Base-by-base conservation (phyloP, 306 rosid species). In the Gastrolobium bilobum region DNA sequence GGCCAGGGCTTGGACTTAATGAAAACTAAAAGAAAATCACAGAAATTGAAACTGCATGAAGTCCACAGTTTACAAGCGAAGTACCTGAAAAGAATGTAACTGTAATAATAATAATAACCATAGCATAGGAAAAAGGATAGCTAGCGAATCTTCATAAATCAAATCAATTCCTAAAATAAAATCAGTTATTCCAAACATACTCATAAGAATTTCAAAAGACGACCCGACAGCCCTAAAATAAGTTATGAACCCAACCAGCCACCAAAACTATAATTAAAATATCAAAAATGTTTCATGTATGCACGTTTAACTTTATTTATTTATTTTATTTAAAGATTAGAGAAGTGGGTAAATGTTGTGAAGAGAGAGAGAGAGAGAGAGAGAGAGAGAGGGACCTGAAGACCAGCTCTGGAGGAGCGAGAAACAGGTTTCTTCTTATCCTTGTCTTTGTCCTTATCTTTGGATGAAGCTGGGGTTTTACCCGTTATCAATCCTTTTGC, bases 401-500 rank as follows among this genome's bases (percentile, higher is more conserved):
- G 92, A 37, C 90, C 92, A 5, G 92, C 90, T 4, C 90, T 80
- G 38, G 92, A 89, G 33, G 92, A 89, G 30, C 92, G 90, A 78
- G 92, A 89, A 65, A 76, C 78, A 42, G 92, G 86, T 58, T 89
- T 89, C 79, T 89, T 89, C n/a, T n/a, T n/a, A n/a, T n/a, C n/a
- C 82, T 79, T 82, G 30, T 81, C 90, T 78, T 83, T 88, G 51
- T 87, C 88, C 34, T 88, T 86, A 78, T 87, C 86, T 20, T 88
- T 86, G 78, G 30, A 48, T 6, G 80, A 77, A 4, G 87, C 76
- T 3, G 87, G 33, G 52, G 82, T 83, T 78, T 86, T 89, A 3
- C 90, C 92, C 50, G 48, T 86, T 52, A 80, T 80, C 83, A 89
- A 75, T 42, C 92, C 90, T 75, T 89, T 89, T 10, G 92, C 92